Evolutionary conservation across 306 rosid species (phyloP), one percentile per base, ranked within the genome.

Genomic region (Cicer bijugum): DNA sequence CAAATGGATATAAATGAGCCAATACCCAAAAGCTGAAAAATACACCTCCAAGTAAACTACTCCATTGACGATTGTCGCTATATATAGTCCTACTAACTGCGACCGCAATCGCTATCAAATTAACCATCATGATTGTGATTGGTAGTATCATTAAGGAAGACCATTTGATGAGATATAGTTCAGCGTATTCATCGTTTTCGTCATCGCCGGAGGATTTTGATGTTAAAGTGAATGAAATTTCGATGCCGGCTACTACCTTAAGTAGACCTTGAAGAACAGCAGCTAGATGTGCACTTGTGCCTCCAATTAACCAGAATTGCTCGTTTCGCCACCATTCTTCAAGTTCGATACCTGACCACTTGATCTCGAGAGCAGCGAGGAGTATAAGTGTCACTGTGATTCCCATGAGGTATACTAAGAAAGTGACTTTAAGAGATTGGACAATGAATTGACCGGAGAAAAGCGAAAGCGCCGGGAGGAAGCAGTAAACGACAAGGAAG

Each of bases 261-360:
- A 89, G 82, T 2, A 91, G 87, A 6, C 96, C 96, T 35, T 90
- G 96, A 44, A 90, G 83, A 48, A 90, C 96, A 1, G 93, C 96
- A 16, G 86, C 93, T 12, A 90, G 80, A 64, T 90, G 96, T 2
- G 96, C 96, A 81, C 96, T 90, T 38, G 96, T 90, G 74, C 96
- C 96, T 19, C 96, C 96, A 33, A 90, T 90, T 38, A 90, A 67
- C 96, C 96, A 90, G 73, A 90, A 90, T 16, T 90, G 96, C 64
- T 88, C 96, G 58, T 90, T 90, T 65, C 96, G 84, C 96, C 96
- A 88, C 96, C 93, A 90, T 8, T 90, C 93, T 66, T 86, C 93
- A 9, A 90, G 81, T 4, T 64, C 84, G 15, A 90, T 88, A 11
- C 93, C 91, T 0, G 96, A 86, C 96, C 96, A 90, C 74, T 90